Base-by-base conservation (phyloP, 2,329 filamentous ascomycete species). In the Ceratocystis alfenasii region DNA sequence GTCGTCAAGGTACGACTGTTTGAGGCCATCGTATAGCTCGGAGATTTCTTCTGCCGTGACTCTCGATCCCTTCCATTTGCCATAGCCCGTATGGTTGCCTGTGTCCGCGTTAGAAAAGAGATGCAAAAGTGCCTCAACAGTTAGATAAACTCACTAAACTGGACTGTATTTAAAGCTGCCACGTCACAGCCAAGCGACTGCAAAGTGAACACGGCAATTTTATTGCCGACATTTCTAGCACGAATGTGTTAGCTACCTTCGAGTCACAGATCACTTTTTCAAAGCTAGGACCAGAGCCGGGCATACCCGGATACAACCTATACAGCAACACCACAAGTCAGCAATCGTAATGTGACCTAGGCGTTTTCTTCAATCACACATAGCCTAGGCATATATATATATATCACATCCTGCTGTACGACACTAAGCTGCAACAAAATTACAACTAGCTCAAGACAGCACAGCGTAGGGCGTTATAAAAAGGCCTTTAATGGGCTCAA, bases 81-180 rank as follows among this genome's bases (percentile, higher is more conserved):
- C 82, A 76, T 99, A 99, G 55, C 90, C 94, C 0, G 92, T 93
- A 74, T 99, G 94, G 72, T 99, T 99, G 75, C 91, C 92, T 96
- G 72, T 36, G 5, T n/a, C 5, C 55, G 55, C 4, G 55, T 59
- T 59, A 59, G 55, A 17, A n/a, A 36, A 7, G 48, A 15, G 36
- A 5, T 5, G 10, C 36, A 41, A 41, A 15, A 41, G 10, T 15
- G 36, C 36, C 36, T 15, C 10, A 12, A 15, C 36, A 4, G 55
- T 2, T 2, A 3, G 2, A 20, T 2, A 59, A 15, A 77, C 87
- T 75, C 79, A 96, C 93, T 97, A 78, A 96, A 99, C 72, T 99
- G 89, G 5, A 99, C 94, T 0, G 94, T 99, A 74, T 99, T 96
- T 72, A 99, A 82, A 1, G 91, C 90, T 7, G 91, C 88, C 5